phyloP scores from a whole-genome alignment of 176 grass and related monocot genomes.

The Zea mays region DNA sequence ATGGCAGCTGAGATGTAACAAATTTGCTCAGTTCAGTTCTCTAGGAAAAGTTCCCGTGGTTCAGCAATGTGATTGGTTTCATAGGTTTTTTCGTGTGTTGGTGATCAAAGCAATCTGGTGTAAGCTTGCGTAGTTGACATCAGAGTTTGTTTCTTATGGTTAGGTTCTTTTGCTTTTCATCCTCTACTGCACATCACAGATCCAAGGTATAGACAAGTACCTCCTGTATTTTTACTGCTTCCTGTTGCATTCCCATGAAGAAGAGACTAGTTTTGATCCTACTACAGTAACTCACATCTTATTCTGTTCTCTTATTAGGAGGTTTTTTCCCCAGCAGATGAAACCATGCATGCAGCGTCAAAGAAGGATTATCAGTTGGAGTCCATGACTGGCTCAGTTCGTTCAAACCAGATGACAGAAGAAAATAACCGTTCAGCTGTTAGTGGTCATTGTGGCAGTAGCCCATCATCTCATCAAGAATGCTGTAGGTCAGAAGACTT shows the following conservation, averaged over 20 bases:
- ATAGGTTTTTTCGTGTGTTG: constrained; percentile 43
- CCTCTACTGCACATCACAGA: constrained; percentile 41
- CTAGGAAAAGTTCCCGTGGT: constrained; percentile 3
- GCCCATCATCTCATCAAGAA: constrained; percentile 52
- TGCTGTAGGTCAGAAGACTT: constrained; percentile 58
- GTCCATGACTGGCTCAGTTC: constrained; percentile 27
- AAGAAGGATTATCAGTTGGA: constrained; percentile 37
- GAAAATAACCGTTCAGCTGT: constrained; percentile 47
- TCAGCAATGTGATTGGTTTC: constrained; percentile 50
- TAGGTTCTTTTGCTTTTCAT: constrained; percentile 57
- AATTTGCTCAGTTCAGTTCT: constrained; percentile 43
- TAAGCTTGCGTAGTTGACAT: constrained; percentile 5
- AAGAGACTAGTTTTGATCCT: not conserved
- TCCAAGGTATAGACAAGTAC: constrained; percentile 50
- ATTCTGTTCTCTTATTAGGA: constrained; percentile 39
- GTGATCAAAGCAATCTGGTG: constrained; percentile 45
- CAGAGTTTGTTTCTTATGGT: constrained; percentile 52
- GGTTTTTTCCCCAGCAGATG: constrained; percentile 30
- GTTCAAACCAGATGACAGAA: constrained; percentile 31
- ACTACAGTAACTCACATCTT: not conserved
- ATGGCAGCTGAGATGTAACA: constrained; percentile 45
- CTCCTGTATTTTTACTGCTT: constrained; percentile 15
- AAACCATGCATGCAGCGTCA: constrained; percentile 37
- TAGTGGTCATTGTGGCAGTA: constrained; percentile 31
- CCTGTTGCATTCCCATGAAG: not conserved